A percentile compares a stretch with the other conserved stretches of the same genome.
These are phyloP conservation scores for Colletotrichum incanum DNA, from an alignment of 2,329 filamentous ascomycete genomes.

Conservation along the genomic window DNA sequence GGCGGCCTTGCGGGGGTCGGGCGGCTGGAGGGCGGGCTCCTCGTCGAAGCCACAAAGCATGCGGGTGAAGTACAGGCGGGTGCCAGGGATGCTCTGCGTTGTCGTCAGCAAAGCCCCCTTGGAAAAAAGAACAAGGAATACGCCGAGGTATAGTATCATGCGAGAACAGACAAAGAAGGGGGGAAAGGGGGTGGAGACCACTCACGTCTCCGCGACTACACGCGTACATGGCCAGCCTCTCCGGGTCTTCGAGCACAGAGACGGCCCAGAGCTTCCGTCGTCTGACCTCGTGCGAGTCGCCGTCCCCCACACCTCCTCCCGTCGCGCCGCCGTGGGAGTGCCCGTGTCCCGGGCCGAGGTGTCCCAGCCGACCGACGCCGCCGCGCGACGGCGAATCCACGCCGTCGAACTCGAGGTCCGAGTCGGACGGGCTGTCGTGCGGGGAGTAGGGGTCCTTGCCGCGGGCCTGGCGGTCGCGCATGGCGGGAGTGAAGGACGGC, in stretches of 20 bases:
- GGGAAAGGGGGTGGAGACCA: slow-evolving; percentile 38
- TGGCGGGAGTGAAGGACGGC: slow-evolving; percentile 61
- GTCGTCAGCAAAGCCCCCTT: background rate
- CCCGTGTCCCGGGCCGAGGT: slow-evolving; percentile 12
- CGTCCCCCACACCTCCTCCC: slow-evolving; percentile 35
- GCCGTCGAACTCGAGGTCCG: slow-evolving; percentile 46
- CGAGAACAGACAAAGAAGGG: background rate
- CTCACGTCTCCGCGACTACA: slow-evolving; percentile 69
- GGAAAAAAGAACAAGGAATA: background rate
- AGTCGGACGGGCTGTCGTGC: slow-evolving; percentile 52
- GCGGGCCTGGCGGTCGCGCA: slow-evolving; percentile 73
- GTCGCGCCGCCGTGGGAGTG: background rate
- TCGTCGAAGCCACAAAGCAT: slow-evolving; percentile 69
- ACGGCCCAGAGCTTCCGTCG: slow-evolving; percentile 67
- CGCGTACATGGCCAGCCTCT: slow-evolving; percentile 73
- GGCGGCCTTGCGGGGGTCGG: slow-evolving; percentile 39
- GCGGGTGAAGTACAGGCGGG: slow-evolving; percentile 69
- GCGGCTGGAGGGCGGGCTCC: slow-evolving; percentile 41
- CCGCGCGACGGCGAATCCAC: slow-evolving; percentile 31
- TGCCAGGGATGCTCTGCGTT: slow-evolving; percentile 68
- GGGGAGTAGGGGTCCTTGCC: slow-evolving; percentile 69
- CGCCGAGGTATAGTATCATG: background rate
- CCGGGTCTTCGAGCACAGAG: slow-evolving; percentile 69
- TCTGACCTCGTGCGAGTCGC: slow-evolving; percentile 59
- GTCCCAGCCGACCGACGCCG: slow-evolving; percentile 24